Evolutionary conservation across 257 asterid species (phyloP), one percentile per base, ranked within the genome.

Genomic region (Fraxinus americana): DNA sequence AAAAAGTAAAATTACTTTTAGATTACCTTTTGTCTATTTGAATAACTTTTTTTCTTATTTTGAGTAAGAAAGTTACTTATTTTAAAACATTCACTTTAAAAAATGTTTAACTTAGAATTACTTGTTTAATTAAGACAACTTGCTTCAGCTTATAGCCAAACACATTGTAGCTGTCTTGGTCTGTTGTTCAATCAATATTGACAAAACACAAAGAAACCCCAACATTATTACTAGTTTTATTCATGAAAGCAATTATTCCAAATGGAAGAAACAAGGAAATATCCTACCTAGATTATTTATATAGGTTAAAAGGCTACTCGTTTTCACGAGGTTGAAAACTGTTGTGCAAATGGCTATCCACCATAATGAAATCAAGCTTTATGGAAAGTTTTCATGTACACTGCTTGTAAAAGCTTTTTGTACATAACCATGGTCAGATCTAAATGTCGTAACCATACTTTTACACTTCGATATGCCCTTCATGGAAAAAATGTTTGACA

Each of bases 211-310:
- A 7, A n/a, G 61, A 71, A 41, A 30, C 32, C 16, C 25, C 59
- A 67, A 73, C 41, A 7, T 45, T 70, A 36, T 72, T 67, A 66
- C 67, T 30, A 45, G 74, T 71, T 71, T 71, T 72, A 25, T 65
- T 71, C 76, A 67, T 54, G 21, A 29, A 70, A 16, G 66, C 77
- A 79, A 68, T 74, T 74, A 74, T 76, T 76, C 67, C 74, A 63
- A 54, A 34, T 75, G 70, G 63, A 75, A 80, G 68, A 35, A 35
- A 36, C 72, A 27, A 30, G 77, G 69, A 74, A 80, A 38, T 5
- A 72, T 32, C 0, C 19, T 63, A 16, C 7, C 23, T 16, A 6
- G 1, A 57, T n/a, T 57, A 19, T 57, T 57, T 57, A n/a, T 57
- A n/a, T 57, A 57, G 66, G 29, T n/a, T n/a, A 57, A 17, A 48